A percentile compares a stretch with the other conserved stretches of the same genome.
Conservation (phyloP, 2,329 filamentous ascomycete genomes). For the Aspergillus hiratsukae region DNA sequence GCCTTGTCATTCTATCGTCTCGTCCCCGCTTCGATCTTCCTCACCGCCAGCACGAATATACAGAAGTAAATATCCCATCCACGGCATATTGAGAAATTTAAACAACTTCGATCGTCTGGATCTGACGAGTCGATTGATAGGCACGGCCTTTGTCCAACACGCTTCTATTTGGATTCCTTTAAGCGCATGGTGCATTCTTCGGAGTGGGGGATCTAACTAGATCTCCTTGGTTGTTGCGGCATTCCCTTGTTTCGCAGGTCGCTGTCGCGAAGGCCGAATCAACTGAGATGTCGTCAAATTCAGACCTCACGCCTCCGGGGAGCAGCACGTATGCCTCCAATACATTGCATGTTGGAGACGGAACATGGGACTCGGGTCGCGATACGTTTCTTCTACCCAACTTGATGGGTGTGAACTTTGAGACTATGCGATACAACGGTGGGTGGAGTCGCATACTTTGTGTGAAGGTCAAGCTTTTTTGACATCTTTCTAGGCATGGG, state of each 20-base stretch:
- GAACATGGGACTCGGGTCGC: slow-evolving; percentile 59
- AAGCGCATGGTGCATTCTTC: slow-evolving; percentile 42
- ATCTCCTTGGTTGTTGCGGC: slow-evolving; percentile 38
- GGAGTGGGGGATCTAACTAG: slow-evolving; percentile 41
- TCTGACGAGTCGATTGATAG: neutral
- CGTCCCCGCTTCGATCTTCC: slow-evolving; percentile 4
- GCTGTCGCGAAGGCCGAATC: slow-evolving; percentile 7
- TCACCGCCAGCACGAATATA: slow-evolving; percentile 10
- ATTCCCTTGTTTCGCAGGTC: slow-evolving; percentile 35
- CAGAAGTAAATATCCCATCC: slow-evolving; percentile 1
- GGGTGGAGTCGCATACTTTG: slow-evolving; percentile 15
- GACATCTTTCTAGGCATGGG: slow-evolving; percentile 53
- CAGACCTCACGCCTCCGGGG: slow-evolving; percentile 52
- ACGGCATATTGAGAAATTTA: no score
- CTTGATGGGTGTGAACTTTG: slow-evolving; percentile 60
- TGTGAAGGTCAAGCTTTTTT: neutral
- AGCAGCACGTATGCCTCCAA: slow-evolving; percentile 59
- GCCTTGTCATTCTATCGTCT: neutral
- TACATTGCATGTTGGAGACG: slow-evolving; percentile 61
- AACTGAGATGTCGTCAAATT: slow-evolving; percentile 34
- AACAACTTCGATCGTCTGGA: neutral
- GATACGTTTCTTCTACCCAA: slow-evolving; percentile 63
- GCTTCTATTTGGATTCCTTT: slow-evolving; percentile 10
- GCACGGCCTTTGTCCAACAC: neutral
- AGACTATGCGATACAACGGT: slow-evolving; percentile 65